Percentiles rank a stretch among this genome's conserved stretches.
Evolutionary conservation across 495 filamentous ascomycete species (phyloP).

Genomic region (Daldinia vernicosa): DNA sequence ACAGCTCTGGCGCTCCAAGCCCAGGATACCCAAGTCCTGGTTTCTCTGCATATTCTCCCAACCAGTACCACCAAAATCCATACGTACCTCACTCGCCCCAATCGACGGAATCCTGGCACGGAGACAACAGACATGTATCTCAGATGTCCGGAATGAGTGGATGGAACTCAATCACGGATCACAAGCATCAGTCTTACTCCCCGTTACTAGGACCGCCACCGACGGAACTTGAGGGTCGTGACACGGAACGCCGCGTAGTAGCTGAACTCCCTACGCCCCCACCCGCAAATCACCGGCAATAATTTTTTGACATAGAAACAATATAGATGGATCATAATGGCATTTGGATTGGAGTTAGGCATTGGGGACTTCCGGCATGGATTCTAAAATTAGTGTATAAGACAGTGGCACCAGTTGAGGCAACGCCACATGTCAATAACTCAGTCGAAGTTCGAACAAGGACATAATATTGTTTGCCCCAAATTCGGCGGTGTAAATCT

Average conservation of each 20-base stretch:
- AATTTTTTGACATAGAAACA: neutral
- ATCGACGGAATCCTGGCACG: conserved; percentile 17
- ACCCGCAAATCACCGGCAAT: neutral
- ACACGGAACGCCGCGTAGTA: conserved; percentile 21
- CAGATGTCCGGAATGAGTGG: conserved; percentile 30
- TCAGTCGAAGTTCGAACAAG: conserved; percentile 2
- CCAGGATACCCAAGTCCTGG: conserved; percentile 17
- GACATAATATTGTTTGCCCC: conserved; percentile 9
- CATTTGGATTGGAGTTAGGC: conserved; percentile 12
- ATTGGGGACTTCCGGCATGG: conserved; percentile 7
- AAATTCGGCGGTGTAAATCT: neutral
- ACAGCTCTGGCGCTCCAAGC: conserved; percentile 8
- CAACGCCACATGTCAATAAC: neutral
- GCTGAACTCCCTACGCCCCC: conserved; percentile 24
- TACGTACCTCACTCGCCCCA: conserved; percentile 8
- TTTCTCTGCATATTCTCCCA: conserved; percentile 24
- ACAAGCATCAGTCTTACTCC: conserved; percentile 27
- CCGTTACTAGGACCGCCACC: conserved; percentile 19
- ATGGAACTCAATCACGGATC: conserved; percentile 12
- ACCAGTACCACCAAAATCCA: conserved; percentile 11
- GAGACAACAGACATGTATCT: conserved; percentile 22
- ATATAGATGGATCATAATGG: neutral
- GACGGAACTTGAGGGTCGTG: conserved; percentile 27
- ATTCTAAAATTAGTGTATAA: conserved; percentile 27
- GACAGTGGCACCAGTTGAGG: neutral